phyloP scores from a whole-genome alignment of 1,284 basidiomycete genomes.

The Apiotrichum gracile region DNA sequence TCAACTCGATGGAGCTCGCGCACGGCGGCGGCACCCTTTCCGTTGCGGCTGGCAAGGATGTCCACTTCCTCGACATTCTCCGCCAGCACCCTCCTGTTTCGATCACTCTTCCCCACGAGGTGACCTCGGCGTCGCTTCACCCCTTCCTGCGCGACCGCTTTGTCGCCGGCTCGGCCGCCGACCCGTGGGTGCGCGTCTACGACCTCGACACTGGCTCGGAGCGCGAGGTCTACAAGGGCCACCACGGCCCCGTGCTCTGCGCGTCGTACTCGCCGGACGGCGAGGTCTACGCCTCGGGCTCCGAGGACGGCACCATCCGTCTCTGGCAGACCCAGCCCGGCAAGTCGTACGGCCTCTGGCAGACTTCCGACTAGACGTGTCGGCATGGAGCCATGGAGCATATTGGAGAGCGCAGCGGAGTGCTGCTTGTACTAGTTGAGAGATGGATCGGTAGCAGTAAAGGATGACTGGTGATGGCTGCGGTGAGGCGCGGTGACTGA shows the following conservation, averaged over 20 bases:
- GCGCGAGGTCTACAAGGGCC: conserved; percentile 87
- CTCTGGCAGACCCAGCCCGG: conserved; percentile 94
- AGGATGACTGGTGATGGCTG: no score
- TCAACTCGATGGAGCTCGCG: conserved; percentile 91
- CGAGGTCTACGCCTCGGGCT: conserved; percentile 95
- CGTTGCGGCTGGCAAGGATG: conserved; percentile 84
- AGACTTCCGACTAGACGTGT: conserved; percentile 50
- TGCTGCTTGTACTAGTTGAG: no score
- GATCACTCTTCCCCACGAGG: conserved; percentile 64
- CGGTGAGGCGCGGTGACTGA: no score
- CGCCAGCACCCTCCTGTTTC: conserved; percentile 52
- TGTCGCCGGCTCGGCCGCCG: conserved; percentile 79
- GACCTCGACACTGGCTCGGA: conserved; percentile 79
- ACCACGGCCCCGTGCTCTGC: conserved; percentile 94
- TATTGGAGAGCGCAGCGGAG: background rate
- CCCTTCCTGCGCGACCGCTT: conserved; percentile 83
- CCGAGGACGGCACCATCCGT: conserved; percentile 74
- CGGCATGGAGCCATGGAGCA: background rate
- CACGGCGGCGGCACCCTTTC: conserved; percentile 76
- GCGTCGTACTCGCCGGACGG: conserved; percentile 94
- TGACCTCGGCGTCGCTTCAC: conserved; percentile 87
- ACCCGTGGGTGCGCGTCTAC: conserved; percentile 96
- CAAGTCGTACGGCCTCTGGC: conserved; percentile 89
- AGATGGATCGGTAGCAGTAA: no score
- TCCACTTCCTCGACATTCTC: conserved; percentile 63